These are phyloP conservation scores for Solanum ahanhuiri DNA, from an alignment of 257 asterid genomes.

Conservation along the genomic window DNA sequence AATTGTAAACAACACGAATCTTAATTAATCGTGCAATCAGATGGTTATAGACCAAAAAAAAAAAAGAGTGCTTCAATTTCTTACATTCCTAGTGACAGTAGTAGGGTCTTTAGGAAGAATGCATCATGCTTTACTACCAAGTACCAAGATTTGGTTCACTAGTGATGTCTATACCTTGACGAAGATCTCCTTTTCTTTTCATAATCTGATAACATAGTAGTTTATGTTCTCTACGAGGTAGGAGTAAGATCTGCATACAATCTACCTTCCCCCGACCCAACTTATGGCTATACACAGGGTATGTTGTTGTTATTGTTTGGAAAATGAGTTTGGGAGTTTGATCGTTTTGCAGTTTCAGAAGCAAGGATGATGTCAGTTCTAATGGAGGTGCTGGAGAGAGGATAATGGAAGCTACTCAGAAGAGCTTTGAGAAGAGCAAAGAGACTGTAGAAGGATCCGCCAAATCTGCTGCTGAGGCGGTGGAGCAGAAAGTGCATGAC, in stretches of 20 bases:
- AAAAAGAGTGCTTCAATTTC: too few species aligned
- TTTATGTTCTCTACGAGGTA: neutral
- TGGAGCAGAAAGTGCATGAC: conserved; percentile 10
- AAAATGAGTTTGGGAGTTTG: neutral
- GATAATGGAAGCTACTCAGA: conserved; percentile 13
- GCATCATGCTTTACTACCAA: neutral
- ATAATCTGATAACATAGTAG: neutral
- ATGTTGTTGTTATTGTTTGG: neutral
- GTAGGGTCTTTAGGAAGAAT: neutral
- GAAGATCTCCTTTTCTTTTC: neutral
- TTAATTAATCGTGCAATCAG: neutral
- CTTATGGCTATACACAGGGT: neutral
- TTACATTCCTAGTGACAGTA: neutral
- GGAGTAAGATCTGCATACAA: neutral
- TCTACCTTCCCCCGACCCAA: neutral
- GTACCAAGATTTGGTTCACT: neutral
- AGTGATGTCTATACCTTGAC: neutral
- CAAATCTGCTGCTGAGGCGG: conserved; percentile 9
- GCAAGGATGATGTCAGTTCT: neutral
- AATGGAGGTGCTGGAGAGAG: conserved; percentile 3
- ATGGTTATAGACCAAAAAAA: neutral
- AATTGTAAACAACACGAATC: neutral
- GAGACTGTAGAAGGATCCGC: conserved; percentile 9
- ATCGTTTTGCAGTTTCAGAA: conserved; percentile 8
- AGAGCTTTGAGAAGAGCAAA: conserved; percentile 12